phyloP scores from a whole-genome alignment of 164 flowering plant species.

The Malania oleifera region DNA sequence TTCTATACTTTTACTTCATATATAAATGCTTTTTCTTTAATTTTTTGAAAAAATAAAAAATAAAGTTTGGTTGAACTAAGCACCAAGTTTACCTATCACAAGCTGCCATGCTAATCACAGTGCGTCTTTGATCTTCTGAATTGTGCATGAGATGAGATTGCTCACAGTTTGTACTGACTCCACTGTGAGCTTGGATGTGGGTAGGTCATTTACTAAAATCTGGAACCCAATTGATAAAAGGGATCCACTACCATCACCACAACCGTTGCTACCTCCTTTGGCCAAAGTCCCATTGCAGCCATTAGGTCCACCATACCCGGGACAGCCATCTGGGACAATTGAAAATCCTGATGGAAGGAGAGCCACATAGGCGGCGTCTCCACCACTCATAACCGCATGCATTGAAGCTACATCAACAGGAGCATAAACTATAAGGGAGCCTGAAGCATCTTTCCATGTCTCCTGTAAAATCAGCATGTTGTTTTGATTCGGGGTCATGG shows the following conservation, averaged over 20 bases:
- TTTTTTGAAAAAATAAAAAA: background rate
- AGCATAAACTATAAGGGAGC: conserved; percentile 43
- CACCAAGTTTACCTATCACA: background rate
- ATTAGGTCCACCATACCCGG: background rate
- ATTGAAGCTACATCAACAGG: conserved; percentile 39
- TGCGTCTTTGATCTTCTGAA: conserved; percentile 40
- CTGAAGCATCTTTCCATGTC: conserved; percentile 39
- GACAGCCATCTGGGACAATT: conserved; percentile 33
- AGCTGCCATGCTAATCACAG: background rate
- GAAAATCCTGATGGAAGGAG: conserved; percentile 62
- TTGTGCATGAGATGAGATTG: conserved; percentile 39
- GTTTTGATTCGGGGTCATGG: conserved; percentile 22
- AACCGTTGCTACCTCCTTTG: conserved; percentile 1
- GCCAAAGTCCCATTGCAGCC: conserved; percentile 6
- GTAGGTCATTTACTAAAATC: conserved; percentile 35
- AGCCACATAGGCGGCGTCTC: conserved; percentile 39
- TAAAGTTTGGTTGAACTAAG: background rate
- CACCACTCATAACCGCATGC: conserved; percentile 38
- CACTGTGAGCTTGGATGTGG: conserved; percentile 33
- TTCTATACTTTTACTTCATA: too few species aligned
- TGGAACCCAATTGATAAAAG: conserved; percentile 53
- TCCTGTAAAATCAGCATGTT: conserved; percentile 50
- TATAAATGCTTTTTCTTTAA: too few species aligned
- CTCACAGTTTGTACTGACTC: conserved; percentile 50
- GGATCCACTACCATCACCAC: conserved; percentile 23